These are phyloP conservation scores for Syzygium aromaticum DNA, from an alignment of 345 rosid species.

Conservation along the genomic window DNA sequence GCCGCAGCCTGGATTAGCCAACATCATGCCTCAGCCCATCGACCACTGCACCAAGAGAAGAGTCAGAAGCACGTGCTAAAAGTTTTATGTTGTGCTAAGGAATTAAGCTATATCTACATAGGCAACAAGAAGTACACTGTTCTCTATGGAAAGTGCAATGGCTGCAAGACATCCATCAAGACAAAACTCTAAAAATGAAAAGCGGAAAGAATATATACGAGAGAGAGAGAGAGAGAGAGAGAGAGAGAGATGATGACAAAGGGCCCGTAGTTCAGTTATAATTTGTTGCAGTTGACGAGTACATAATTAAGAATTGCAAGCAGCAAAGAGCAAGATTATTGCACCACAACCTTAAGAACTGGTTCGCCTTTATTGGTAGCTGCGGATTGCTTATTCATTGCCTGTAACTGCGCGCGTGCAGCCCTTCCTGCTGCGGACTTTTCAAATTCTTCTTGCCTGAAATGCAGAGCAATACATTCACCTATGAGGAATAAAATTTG, in stretches of 20 bases:
- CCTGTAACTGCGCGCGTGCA: slow-evolving; percentile 68
- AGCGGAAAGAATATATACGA: neutral
- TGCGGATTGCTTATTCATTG: slow-evolving; percentile 69
- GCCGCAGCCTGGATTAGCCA: neutral
- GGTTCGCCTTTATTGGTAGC: slow-evolving; percentile 71
- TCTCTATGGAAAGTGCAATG: neutral
- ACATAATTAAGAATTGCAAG: neutral
- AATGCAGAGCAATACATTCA: neutral
- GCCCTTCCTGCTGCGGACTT: slow-evolving; percentile 94
- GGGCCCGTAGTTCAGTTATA: neutral
- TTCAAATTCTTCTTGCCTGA: slow-evolving; percentile 81
- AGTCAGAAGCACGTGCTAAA: neutral
- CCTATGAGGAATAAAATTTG: neutral
- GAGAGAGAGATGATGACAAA: neutral
- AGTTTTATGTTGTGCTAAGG: neutral
- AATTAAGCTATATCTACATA: neutral
- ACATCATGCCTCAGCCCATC: neutral
- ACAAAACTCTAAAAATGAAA: neutral
- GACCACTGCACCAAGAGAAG: neutral
- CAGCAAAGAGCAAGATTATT: neutral
- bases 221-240: neutral
- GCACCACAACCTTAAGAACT: slow-evolving; percentile 56
- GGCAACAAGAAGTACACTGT: neutral
- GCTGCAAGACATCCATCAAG: neutral
- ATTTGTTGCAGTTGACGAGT: neutral